A percentile compares a stretch with the other conserved stretches of the same genome.
Conservation (phyloP, 176 grass and related monocot species). For the Oryza glumipatula region DNA sequence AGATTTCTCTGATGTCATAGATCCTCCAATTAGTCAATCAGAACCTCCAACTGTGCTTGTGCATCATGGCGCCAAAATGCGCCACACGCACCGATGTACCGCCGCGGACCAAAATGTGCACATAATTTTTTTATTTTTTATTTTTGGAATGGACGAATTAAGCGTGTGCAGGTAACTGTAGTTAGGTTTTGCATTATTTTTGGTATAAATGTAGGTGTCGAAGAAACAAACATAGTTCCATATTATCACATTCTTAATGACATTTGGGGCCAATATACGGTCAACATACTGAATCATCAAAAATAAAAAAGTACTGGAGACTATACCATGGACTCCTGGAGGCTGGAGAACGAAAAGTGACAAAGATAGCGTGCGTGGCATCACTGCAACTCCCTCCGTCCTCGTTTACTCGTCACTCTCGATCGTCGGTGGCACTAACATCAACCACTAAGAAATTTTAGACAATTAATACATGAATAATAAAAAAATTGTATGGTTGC, state of each 20-base stretch:
- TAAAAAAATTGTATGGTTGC: too few species aligned
- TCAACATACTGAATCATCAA: too few species aligned
- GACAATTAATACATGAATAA: too few species aligned
- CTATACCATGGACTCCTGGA: not conserved
- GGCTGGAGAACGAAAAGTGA: not conserved
- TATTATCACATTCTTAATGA: not conserved
- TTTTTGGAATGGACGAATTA: not conserved
- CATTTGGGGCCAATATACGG: not conserved
- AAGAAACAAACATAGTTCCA: not conserved
- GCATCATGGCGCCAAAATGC: not conserved
- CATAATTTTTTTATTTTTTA: not conserved
- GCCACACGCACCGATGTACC: constrained; percentile 2
- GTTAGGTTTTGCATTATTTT: too few species aligned
- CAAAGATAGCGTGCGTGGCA: not conserved
- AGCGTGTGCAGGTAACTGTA: not conserved
- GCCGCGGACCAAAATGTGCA: not conserved
- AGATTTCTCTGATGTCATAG: not conserved
- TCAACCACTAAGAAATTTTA: too few species aligned
- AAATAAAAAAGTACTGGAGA: not conserved
- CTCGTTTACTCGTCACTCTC: too few species aligned
- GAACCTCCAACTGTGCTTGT: constrained; percentile 9
- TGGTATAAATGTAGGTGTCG: not conserved
- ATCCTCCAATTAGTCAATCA: constrained; percentile 23
- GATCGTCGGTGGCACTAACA: too few species aligned
- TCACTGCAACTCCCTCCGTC: not conserved